These are phyloP conservation scores for Melampsora americana DNA, from an alignment of 1,284 basidiomycete genomes.

Conservation along the genomic window DNA sequence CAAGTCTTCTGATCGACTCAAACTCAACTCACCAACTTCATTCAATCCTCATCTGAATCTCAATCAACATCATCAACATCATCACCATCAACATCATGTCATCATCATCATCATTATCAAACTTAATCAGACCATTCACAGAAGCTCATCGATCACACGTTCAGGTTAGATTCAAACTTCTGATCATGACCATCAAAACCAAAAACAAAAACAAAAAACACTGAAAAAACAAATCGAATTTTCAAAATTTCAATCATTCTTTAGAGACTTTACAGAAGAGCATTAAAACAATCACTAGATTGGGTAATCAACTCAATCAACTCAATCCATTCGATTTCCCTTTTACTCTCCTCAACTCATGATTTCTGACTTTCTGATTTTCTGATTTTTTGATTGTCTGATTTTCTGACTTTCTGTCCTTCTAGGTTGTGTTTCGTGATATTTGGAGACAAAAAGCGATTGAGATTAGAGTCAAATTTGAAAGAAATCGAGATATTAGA, in stretches of 20 bases:
- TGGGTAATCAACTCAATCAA: conserved; percentile 46
- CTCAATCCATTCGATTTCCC: neutral
- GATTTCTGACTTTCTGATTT: neutral
- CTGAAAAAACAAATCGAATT: too few species aligned
- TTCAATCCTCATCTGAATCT: too few species aligned
- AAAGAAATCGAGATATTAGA: conserved; percentile 51
- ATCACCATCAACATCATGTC: neutral
- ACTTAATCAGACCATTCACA: conserved; percentile 33
- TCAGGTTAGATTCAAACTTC: conserved; percentile 46
- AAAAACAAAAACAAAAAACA: too few species aligned
- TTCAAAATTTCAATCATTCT: too few species aligned
- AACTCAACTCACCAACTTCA: too few species aligned
- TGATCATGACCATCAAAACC: too few species aligned
- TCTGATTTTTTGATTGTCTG: neutral
- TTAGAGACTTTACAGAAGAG: conserved; percentile 52
- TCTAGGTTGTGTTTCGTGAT: conserved; percentile 43
- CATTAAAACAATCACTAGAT: conserved; percentile 52
- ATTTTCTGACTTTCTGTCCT: neutral
- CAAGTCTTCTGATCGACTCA: too few species aligned
- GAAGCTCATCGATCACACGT: conserved; percentile 52
- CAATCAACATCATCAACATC: neutral
- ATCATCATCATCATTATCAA: conserved; percentile 9
- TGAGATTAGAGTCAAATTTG: conserved; percentile 52
- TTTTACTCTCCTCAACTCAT: neutral
- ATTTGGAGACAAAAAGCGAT: conserved; percentile 47